These are phyloP conservation scores for Dianthus caryophyllus DNA, from an alignment of 148 eudicot genomes.

Conservation along the genomic window DNA sequence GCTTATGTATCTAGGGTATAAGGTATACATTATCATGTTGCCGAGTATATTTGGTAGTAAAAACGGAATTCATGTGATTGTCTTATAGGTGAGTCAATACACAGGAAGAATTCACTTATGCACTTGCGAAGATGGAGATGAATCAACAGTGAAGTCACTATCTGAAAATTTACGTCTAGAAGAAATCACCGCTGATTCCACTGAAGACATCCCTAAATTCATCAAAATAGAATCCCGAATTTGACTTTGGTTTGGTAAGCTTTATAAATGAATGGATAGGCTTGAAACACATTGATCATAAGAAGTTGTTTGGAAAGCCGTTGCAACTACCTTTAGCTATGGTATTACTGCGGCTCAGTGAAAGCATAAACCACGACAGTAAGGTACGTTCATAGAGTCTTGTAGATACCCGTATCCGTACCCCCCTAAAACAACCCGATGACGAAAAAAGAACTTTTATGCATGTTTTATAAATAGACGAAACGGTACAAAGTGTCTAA, in stretches of 20 bases:
- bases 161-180: slow-evolving; percentile 70
- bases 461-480: too few species aligned
- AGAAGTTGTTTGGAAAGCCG: slow-evolving; percentile 68
- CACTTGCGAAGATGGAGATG: slow-evolving; percentile 56
- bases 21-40: too few species aligned
- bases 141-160: slow-evolving; percentile 68
- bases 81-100: slow-evolving; percentile 75
- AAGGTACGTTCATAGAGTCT: slow-evolving; percentile 40
- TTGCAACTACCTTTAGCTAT: slow-evolving; percentile 75
- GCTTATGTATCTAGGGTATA: too few species aligned
- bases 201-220: slow-evolving; percentile 27
- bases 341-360: slow-evolving; percentile 68
- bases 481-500: too few species aligned
- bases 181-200: slow-evolving; percentile 46
- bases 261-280: slow-evolving; percentile 71
- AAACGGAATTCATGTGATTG: too few species aligned
- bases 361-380: slow-evolving; percentile 66
- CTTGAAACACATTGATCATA: slow-evolving; percentile 61
- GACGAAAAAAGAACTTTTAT: too few species aligned
- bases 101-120: slow-evolving; percentile 92
- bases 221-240: slow-evolving; percentile 45
- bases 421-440: too few species aligned
- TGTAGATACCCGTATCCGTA: too few species aligned
- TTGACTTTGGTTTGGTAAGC: slow-evolving; percentile 44
- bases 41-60: too few species aligned